Evolutionary conservation across 371 early-diverging fungal genomes (phyloP).

Genomic region (Cladochytrium tenue): DNA sequence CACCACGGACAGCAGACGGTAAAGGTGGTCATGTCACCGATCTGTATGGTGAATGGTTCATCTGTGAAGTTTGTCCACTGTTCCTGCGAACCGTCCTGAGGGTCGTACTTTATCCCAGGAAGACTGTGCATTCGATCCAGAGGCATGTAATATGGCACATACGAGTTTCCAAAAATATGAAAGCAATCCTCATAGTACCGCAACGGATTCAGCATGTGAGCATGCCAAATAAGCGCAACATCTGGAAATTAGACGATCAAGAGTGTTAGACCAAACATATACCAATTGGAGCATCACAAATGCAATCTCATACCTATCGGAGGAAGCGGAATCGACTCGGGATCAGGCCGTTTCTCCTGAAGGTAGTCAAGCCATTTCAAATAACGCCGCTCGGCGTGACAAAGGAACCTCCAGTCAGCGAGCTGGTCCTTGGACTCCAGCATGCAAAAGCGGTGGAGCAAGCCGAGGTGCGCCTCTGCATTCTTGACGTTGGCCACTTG

Average conservation of each 20-base stretch:
- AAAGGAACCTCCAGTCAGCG: slow-evolving; percentile 26
- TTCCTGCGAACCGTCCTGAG: slow-evolving; percentile 22
- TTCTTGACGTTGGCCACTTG: slow-evolving; percentile 11
- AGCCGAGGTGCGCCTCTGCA: slow-evolving; percentile 25
- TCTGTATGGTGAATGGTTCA: slow-evolving; percentile 14
- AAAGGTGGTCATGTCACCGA: slow-evolving; percentile 11
- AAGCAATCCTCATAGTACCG: slow-evolving; percentile 36
- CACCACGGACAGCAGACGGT: slow-evolving; percentile 25
- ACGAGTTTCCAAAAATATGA: slow-evolving; percentile 16
- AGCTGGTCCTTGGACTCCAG: slow-evolving; percentile 18
- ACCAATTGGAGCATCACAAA: not conserved
- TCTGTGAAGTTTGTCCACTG: slow-evolving; percentile 23
- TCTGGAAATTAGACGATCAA: slow-evolving; percentile 2
- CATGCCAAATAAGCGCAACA: slow-evolving; percentile 38
- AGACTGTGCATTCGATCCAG: slow-evolving; percentile 24
- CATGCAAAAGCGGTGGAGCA: slow-evolving; percentile 25
- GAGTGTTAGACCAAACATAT: not conserved
- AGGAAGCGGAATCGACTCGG: slow-evolving; percentile 22
- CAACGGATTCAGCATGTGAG: slow-evolving; percentile 37
- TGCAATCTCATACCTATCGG: slow-evolving; percentile 24
- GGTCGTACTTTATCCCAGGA: slow-evolving; percentile 14
- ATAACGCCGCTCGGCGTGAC: slow-evolving; percentile 37
- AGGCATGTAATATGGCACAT: slow-evolving; percentile 15
- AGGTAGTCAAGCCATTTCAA: slow-evolving; percentile 30
- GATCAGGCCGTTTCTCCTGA: slow-evolving; percentile 12